These are phyloP conservation scores for Candida pseudofarinosa DNA, from an alignment of 805 yeast species.

Conservation along the genomic window DNA sequence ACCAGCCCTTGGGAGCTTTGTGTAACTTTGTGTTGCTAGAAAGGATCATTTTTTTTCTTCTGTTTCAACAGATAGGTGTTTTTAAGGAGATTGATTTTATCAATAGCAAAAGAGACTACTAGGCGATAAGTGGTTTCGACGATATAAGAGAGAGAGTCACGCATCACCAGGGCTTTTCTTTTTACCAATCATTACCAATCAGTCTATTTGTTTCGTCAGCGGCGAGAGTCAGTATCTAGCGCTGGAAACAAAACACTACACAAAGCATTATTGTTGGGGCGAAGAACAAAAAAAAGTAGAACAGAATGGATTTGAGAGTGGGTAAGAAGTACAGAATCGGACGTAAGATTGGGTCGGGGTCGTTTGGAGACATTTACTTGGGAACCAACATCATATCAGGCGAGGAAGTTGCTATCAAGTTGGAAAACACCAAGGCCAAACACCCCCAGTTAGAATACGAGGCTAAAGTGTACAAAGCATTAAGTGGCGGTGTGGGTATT, in stretches of 20 bases:
- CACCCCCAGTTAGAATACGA: constrained; percentile 98
- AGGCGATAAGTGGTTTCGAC: background rate
- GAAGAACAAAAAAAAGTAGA: background rate
- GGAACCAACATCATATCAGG: constrained; percentile 93
- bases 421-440: constrained; percentile 84
- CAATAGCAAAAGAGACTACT: background rate
- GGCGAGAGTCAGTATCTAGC: background rate
- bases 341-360: constrained; percentile 93
- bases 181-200: background rate
- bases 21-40: background rate
- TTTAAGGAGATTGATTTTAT: background rate
- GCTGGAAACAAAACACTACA: background rate
- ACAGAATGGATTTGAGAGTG: constrained; percentile 22
- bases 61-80: background rate
- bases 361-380: constrained; percentile 94
- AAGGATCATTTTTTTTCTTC: background rate
- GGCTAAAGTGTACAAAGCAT: constrained; percentile 89
- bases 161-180: background rate
- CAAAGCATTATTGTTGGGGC: background rate
- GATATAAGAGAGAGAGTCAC: background rate
- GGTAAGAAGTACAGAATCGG: constrained; percentile 94
- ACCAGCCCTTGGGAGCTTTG: background rate
- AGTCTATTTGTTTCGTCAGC: background rate
- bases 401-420: constrained; percentile 95
- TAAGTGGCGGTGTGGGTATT: constrained; percentile 95